Base-by-base conservation (phyloP, 176 grass and related monocot genomes). In the Eragrostis nindensis region DNA sequence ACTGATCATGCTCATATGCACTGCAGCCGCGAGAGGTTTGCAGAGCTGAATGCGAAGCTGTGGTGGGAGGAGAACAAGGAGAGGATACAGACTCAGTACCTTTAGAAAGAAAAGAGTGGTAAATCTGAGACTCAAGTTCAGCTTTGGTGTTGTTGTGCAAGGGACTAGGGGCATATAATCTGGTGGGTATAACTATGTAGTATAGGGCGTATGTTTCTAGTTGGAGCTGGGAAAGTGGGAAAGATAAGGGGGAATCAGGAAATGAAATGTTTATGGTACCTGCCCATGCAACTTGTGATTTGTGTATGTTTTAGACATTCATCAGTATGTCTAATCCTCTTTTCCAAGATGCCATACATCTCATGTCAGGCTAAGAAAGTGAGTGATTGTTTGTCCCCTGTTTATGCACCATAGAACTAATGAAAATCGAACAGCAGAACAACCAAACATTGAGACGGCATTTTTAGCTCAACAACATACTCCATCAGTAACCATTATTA, bases 41-140 rank as follows among this genome's bases (percentile, higher is more conserved):
- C 89, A 0, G 92, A 94, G 83, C 83, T 89, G 57, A 90, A 90
- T 36, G 92, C 92, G 0, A 94, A 94, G 83, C 83, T 91, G 53
- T 94, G 92, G 89, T 94, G 92, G 92, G 92, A 94, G 89, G 80
- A 91, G 83, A 94, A 94, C 86, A 94, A 88, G 84, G 92, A 94
- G 80, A 94, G 92, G 62, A 91, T 94, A 86, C 86, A 94, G 65
- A 25, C 71, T 0, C 92, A 94, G 75, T 91, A 91, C 83, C 89
- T 91, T 18, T 94, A 70, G 36, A 53, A 49, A 79, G n/a, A 39
- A 41, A 18, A 25, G 0, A 1, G 12, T 8, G 78, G 73, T 64
- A 77, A 89, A 68, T 11, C 49, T 43, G 32, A 22, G 38, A 13
- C 7, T 38, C 43, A 10, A 27, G 55, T 54, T 14, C 25, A 38